Conservation (phyloP, 2,329 filamentous ascomycete species). For the Ceratocystis diversiconidia region DNA sequence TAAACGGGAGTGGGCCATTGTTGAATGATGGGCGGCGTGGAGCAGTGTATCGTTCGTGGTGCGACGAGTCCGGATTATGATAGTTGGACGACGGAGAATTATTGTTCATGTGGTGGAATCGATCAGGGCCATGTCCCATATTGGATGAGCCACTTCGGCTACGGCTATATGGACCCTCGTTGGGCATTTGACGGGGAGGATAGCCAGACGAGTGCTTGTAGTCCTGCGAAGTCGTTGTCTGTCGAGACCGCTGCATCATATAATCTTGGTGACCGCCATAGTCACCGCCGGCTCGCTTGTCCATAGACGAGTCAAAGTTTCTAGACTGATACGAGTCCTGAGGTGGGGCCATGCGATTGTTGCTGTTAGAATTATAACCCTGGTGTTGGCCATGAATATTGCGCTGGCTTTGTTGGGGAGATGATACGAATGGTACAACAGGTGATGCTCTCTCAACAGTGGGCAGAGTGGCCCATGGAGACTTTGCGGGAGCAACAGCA, state of each 20-base stretch:
- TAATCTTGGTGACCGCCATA: conserved; percentile 3
- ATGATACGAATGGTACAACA: conserved; percentile 27
- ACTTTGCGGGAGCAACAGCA: conserved; percentile 60
- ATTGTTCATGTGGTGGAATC: conserved; percentile 11
- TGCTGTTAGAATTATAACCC: background rate
- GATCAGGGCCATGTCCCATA: conserved; percentile 7
- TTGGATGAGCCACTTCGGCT: conserved; percentile 15
- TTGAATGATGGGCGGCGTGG: conserved; percentile 15
- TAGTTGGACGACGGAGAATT: background rate
- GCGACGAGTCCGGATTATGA: conserved; percentile 1
- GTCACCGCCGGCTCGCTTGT: conserved; percentile 10
- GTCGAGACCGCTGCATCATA: conserved; percentile 12
- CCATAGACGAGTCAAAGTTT: conserved; percentile 10
- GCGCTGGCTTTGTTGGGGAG: conserved; percentile 22
- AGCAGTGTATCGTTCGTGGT: conserved; percentile 10
- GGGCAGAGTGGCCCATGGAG: conserved; percentile 79
- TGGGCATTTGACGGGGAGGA: conserved; percentile 9
- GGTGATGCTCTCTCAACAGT: conserved; percentile 72
- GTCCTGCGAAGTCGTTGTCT: conserved; percentile 14
- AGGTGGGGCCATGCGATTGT: background rate
- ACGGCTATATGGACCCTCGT: conserved; percentile 12
- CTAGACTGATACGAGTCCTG: conserved; percentile 8
- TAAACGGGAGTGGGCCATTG: conserved; percentile 11
- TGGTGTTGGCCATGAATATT: conserved; percentile 21
- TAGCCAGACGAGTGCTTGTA: conserved; percentile 14